Evolutionary conservation across 2,329 filamentous ascomycete species (phyloP).

Genomic region (Paecilomyces dactylethromorphus): DNA sequence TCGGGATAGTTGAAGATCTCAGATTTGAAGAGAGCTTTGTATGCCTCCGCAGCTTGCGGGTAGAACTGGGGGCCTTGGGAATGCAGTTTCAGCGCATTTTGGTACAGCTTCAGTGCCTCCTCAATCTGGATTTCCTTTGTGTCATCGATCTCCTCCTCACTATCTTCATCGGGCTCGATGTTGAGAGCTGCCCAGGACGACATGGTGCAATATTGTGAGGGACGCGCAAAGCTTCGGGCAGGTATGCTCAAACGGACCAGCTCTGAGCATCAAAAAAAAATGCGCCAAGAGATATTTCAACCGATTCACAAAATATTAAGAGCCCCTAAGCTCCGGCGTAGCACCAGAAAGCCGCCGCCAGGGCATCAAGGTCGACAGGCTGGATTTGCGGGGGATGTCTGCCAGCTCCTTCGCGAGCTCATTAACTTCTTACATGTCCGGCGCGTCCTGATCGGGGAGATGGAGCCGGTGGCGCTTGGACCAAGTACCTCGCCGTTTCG

Average conservation of each 20-base stretch:
- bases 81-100: slow-evolving; percentile 83
- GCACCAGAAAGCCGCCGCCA: not conserved
- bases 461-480: not conserved
- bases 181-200: slow-evolving; percentile 80
- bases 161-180: slow-evolving; percentile 83
- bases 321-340: not conserved
- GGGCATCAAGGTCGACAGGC: not conserved
- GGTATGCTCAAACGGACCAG: not conserved
- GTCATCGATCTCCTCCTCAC: slow-evolving; percentile 87
- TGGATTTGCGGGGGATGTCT: not conserved
- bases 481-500: not conserved
- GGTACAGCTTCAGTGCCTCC: slow-evolving; percentile 91
- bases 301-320: not conserved
- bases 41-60: slow-evolving; percentile 70
- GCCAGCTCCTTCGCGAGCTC: not conserved
- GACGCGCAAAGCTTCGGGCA: slow-evolving; percentile 9
- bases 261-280: slow-evolving; percentile 1
- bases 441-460: not conserved
- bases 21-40: slow-evolving; percentile 76
- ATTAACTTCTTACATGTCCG: not conserved
- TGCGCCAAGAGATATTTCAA: not conserved
- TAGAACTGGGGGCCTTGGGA: slow-evolving; percentile 75
- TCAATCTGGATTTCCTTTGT: slow-evolving; percentile 96
- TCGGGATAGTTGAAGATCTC: slow-evolving; percentile 94
- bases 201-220: slow-evolving; percentile 27